Base-by-base conservation (phyloP, 371 early-diverging fungal species). In the Saksenaea vasiformis region DNA sequence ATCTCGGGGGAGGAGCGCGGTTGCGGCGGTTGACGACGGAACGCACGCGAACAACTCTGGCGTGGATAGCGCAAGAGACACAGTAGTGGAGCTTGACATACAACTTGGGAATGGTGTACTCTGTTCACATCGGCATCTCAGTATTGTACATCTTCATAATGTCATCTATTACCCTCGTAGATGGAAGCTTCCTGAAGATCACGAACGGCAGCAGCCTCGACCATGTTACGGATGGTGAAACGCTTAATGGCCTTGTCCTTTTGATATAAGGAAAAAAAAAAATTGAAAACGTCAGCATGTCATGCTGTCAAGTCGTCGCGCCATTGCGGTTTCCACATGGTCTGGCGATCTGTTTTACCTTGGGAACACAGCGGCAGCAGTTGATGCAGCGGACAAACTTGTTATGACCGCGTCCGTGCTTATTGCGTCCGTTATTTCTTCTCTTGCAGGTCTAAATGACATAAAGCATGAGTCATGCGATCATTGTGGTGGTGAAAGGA, bases 241-340 rank as follows among this genome's bases (percentile, higher is more conserved):
- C 98, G 91, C 92, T 98, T 98, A 85, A 99, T 95, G 76, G 98
- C 96, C 93, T 99, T 99, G 87, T 99, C 99, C 90, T 79, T 65
- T 24, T 36, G 34, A 5, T 8, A 58, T 9, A 35, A 13, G 26
- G 41, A n/a, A 56, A 22, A 13, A 43, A 14, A 10, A 10, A 47
- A 47, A n/a, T n/a, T n/a, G 19, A 47, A 24, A 24, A 17, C 7
- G 47, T 24, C 19, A 47, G 47, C 47, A 47, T 24, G 47, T 31
- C 31, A 31, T 31, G 31, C 31, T 31, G 7, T 31, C 2, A 4
- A 4, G 31, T 31, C 10, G 47, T 4, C 47, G 47, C 47, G 47
- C 47, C 1, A 47, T 31, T 31, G 4, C 4, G 7, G 31, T 31
- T 31, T 31, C 2, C 4, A 31, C 31, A 31, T 31, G 31, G 31